Conservation (phyloP, 2,329 filamentous ascomycete genomes). For the Zelopaecilomyces penicillatus region DNA sequence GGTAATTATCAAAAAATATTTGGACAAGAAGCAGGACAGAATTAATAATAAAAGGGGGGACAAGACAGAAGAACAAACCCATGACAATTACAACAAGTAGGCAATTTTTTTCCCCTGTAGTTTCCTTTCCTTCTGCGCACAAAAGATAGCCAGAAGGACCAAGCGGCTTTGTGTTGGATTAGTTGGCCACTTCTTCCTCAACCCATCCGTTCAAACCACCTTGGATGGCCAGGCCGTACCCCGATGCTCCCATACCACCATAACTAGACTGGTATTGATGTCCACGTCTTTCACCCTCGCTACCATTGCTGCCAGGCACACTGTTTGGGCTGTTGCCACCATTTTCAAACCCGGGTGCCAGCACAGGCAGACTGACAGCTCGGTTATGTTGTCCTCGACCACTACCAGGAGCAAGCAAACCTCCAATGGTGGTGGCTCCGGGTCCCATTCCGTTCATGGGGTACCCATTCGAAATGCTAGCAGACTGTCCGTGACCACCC, state of each 20-base stretch:
- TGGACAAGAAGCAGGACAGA: background rate
- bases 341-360: constrained; percentile 56
- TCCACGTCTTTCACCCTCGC: constrained; percentile 49
- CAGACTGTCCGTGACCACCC: constrained; percentile 56
- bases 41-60: constrained; percentile 16
- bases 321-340: constrained; percentile 45
- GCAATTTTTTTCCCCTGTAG: constrained; percentile 20
- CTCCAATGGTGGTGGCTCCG: constrained; percentile 62
- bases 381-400: constrained; percentile 59
- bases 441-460: constrained; percentile 42
- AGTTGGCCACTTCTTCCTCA: constrained; percentile 58
- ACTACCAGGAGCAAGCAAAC: constrained; percentile 65
- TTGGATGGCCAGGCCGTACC: constrained; percentile 55
- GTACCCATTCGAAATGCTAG: constrained; percentile 58
- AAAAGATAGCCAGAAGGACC: constrained; percentile 18
- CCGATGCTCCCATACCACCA: constrained; percentile 47
- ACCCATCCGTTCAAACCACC: constrained; percentile 59
- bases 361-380: constrained; percentile 77
- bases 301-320: constrained; percentile 34
- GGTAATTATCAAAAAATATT: constrained; percentile 8
- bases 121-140: constrained; percentile 10
- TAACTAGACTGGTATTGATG: constrained; percentile 60
- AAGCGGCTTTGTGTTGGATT: constrained; percentile 11
- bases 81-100: constrained; percentile 37
- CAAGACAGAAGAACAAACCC: constrained; percentile 18